Percentiles rank a stretch among this genome's conserved stretches.
Conservation (phyloP, 257 asterid genomes). For the Rubia yunnanensis region DNA sequence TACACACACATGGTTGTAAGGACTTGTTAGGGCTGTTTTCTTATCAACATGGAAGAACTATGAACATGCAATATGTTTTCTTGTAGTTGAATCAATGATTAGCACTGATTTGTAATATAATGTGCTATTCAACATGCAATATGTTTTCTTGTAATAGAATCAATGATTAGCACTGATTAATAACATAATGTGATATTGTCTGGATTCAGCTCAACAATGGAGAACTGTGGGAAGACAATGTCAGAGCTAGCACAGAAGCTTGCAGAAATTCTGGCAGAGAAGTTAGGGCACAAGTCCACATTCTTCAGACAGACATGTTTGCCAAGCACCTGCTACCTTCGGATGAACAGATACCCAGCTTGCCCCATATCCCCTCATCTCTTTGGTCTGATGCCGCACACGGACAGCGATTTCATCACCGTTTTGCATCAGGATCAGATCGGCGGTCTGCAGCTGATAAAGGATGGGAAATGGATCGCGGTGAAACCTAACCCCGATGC, state of each 20-base stretch:
- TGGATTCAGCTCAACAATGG: slow-evolving; percentile 54
- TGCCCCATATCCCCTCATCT: slow-evolving; percentile 46
- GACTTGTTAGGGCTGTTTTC: too few species aligned
- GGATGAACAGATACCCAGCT: slow-evolving; percentile 71
- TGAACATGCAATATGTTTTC: too few species aligned
- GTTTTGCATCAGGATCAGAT: slow-evolving; percentile 66
- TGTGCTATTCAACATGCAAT: too few species aligned
- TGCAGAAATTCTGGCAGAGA: slow-evolving; percentile 52
- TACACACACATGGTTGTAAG: too few species aligned
- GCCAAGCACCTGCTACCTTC: slow-evolving; percentile 52
- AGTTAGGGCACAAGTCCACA: slow-evolving; percentile 32
- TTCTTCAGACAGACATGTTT: slow-evolving; percentile 47
- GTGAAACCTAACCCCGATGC: slow-evolving; percentile 71
- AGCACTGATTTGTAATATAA: too few species aligned
- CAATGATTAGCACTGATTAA: background rate
- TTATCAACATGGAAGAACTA: too few species aligned
- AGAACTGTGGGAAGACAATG: slow-evolving; percentile 37
- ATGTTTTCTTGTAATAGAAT: background rate
- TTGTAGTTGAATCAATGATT: too few species aligned
- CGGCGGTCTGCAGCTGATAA: slow-evolving; percentile 73
- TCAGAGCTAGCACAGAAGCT: slow-evolving; percentile 44
- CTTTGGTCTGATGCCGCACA: slow-evolving; percentile 67
- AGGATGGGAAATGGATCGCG: slow-evolving; percentile 70
- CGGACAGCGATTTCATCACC: slow-evolving; percentile 83
- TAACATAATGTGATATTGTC: background rate